Evolutionary conservation across 805 yeast genomes (phyloP).

Genomic region (Lachancea dasiensis): DNA sequence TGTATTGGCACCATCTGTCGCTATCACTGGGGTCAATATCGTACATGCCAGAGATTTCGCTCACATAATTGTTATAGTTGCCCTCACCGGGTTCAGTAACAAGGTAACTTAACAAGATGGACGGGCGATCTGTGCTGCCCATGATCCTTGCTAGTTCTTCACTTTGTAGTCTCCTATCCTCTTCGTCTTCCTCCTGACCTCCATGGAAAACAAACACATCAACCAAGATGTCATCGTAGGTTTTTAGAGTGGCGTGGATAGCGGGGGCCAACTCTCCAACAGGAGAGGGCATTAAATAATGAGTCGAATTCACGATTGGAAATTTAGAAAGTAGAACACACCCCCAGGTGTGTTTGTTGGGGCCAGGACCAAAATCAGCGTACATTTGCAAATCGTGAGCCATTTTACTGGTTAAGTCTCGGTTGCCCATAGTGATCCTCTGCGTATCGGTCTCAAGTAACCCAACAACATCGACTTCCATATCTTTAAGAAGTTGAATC

Average conservation of each 20-base stretch:
- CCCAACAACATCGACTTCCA: conserved; percentile 88
- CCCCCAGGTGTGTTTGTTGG: conserved; percentile 98
- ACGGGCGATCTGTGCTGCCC: conserved; percentile 79
- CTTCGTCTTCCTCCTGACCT: conserved; percentile 96
- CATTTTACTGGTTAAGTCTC: conserved; percentile 85
- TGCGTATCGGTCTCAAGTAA: conserved; percentile 90
- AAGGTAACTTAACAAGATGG: conserved; percentile 79
- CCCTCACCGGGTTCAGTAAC: conserved; percentile 86
- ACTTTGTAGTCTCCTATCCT: conserved; percentile 85
- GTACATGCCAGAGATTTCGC: conserved; percentile 76
- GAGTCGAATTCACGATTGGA: conserved; percentile 87
- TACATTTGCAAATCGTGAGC: conserved; percentile 94
- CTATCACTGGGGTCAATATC: conserved; percentile 91
- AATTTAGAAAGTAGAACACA: conserved; percentile 86
- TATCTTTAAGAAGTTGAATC: conserved; percentile 74
- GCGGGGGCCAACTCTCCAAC: conserved; percentile 99
- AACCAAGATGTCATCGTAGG: conserved; percentile 69
- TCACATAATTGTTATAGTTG: conserved; percentile 86
- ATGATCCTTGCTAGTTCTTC: conserved; percentile 68
- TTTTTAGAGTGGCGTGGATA: conserved; percentile 89
- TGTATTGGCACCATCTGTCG: conserved; percentile 99
- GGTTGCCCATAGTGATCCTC: conserved; percentile 87
- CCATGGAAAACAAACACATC: conserved; percentile 97
- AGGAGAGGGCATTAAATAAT: conserved; percentile 90
- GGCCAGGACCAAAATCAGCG: conserved; percentile 96